Percentiles rank a stretch among this genome's conserved stretches.
Evolutionary conservation across 2,329 filamentous ascomycete species (phyloP).

Genomic region (Fusarium sublunatum): DNA sequence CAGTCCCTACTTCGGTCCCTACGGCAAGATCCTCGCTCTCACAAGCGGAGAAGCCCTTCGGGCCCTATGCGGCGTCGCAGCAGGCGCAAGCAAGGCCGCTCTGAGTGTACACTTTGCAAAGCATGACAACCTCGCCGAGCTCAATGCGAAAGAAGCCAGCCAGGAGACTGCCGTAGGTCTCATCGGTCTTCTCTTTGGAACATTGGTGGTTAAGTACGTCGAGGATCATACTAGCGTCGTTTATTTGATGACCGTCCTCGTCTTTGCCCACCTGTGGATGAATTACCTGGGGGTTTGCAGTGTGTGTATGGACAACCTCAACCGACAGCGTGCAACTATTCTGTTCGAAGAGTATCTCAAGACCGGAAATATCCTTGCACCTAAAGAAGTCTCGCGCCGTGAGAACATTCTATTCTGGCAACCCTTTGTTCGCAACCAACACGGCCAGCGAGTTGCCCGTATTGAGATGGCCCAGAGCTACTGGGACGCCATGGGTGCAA

Average conservation of each 20-base stretch:
- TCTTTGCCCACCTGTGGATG: conserved; percentile 81
- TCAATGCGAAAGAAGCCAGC: conserved; percentile 94
- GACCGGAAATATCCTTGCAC: conserved; percentile 66
- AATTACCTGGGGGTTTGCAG: conserved; percentile 88
- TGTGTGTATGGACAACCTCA: conserved; percentile 85
- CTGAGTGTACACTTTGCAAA: conserved; percentile 91
- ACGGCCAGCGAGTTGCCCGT: conserved; percentile 45
- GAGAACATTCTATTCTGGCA: conserved; percentile 71
- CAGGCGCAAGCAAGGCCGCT: conserved; percentile 89
- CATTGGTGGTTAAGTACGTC: conserved; percentile 80
- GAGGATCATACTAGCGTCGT: conserved; percentile 79
- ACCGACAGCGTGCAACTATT: conserved; percentile 86
- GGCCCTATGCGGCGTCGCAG: conserved; percentile 86
- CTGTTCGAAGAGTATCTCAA: conserved; percentile 71
- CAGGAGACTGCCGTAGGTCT: conserved; percentile 95
- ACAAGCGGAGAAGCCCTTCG: conserved; percentile 63
- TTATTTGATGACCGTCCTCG: conserved; percentile 75
- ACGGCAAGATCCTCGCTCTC: conserved; percentile 62
- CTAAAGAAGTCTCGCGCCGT: conserved; percentile 70
- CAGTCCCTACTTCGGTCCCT: conserved; percentile 75
- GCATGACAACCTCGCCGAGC: conserved; percentile 87
- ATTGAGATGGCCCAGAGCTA: conserved; percentile 59
- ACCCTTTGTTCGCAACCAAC: conserved; percentile 47
- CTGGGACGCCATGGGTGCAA: conserved; percentile 49
- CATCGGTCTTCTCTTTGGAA: conserved; percentile 86